phyloP scores from a whole-genome alignment of 306 rosid genomes.

The Carpinus viminea region DNA sequence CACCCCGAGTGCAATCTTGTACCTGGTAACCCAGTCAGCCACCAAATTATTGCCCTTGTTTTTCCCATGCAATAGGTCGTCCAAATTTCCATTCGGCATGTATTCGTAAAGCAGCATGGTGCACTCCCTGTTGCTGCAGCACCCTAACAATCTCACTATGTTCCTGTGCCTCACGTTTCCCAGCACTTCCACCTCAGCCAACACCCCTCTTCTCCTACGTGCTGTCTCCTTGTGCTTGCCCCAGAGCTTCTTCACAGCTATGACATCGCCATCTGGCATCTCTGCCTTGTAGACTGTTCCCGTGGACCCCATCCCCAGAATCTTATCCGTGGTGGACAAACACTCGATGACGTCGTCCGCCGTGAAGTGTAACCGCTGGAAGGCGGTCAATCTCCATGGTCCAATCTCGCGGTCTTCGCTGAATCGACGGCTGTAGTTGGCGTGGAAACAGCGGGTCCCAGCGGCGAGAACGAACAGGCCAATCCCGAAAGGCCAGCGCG shows the following conservation, averaged over 20 bases:
- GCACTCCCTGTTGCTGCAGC: slow-evolving; percentile 83
- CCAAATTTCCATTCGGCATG: slow-evolving; percentile 89
- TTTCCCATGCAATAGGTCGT: slow-evolving; percentile 70
- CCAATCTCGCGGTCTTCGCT: slow-evolving; percentile 49
- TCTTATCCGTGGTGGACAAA: slow-evolving; percentile 64
- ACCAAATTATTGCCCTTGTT: slow-evolving; percentile 69
- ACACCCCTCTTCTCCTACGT: slow-evolving; percentile 78
- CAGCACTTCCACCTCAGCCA: slow-evolving; percentile 92
- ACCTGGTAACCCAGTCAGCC: slow-evolving; percentile 81
- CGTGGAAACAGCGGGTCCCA: slow-evolving; percentile 82
- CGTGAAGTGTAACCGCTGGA: slow-evolving; percentile 84
- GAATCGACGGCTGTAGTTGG: slow-evolving; percentile 55
- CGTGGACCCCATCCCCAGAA: slow-evolving; percentile 86
- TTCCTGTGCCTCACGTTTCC: slow-evolving; percentile 96
- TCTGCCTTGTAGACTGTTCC: slow-evolving; percentile 86
- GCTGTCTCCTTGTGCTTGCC: slow-evolving; percentile 65
- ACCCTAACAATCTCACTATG: slow-evolving; percentile 91
- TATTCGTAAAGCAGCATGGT: slow-evolving; percentile 94
- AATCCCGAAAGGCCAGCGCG: slow-evolving; percentile 87
- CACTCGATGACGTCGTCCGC: slow-evolving; percentile 87
- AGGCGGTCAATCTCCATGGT: slow-evolving; percentile 87
- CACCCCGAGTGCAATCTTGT: slow-evolving; percentile 84
- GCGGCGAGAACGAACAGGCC: slow-evolving; percentile 80
- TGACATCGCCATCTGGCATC: slow-evolving; percentile 93
- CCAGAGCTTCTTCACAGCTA: slow-evolving; percentile 89